Evolutionary conservation across 2,329 filamentous ascomycete genomes (phyloP), one percentile per base, ranked within the genome.

Genomic region (Alternaria solani): DNA sequence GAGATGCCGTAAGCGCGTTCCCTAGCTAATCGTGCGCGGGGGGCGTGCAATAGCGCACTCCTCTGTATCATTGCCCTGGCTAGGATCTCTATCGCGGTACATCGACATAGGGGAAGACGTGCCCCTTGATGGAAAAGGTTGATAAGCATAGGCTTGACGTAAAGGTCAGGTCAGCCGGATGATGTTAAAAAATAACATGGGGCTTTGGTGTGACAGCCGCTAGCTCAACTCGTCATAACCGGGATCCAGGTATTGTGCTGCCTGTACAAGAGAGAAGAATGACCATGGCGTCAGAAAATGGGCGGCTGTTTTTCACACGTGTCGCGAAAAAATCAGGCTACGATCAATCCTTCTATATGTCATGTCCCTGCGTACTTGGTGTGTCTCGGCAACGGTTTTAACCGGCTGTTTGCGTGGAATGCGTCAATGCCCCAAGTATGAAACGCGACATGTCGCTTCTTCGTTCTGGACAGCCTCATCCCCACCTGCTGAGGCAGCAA

Each of bases 401-500:
- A 7, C 32, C 39, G 41, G 52, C 34, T 25, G 42, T 47, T 43
- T 25, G 26, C 25, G n/a, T 47, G 32, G 51, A 18, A 28, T 39
- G 38, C 44, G 36, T 49, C 30, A 41, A 49, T 26, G 30, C 41
- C 46, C 39, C 46, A 30, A 34, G 44, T 36, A 34, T 58, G 59
- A 61, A 61, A 61, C 59, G 23, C 43, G 36, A 53, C 51, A 52
- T 30, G 58, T 54, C 41, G 57, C 57, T 41, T 46, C 26, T 36
- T 23, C 32, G 16, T 39, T 55, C 39, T 47, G 46, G 26, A 48
- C 53, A 47, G 47, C 57, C 41, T 57, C 57, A 51, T 41, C 32
- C 25, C 52, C 36, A 55, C 46, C 51, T 38, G 44, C 42, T 55
- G 51, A 48, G 44, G 42, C 28, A 30, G 25, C 47, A 34, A 48